Percentiles rank a stretch among this genome's conserved stretches.
These are phyloP conservation scores for Eucalyptus microcorys DNA, from an alignment of 345 rosid genomes.

Conservation along the genomic window DNA sequence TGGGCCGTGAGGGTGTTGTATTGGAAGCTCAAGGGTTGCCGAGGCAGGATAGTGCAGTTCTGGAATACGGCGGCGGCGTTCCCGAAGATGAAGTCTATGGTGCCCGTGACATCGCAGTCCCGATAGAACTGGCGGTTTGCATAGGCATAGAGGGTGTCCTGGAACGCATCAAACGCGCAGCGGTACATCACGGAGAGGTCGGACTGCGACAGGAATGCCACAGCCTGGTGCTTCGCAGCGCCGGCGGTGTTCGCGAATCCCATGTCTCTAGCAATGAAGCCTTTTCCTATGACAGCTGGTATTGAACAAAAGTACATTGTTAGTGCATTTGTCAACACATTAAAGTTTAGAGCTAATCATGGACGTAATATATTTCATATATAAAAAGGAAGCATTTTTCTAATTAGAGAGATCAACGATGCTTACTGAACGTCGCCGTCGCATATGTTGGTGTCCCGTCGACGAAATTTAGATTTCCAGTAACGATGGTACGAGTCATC, in stretches of 20 bases:
- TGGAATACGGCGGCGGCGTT: conserved; percentile 64
- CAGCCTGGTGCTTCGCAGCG: conserved; percentile 71
- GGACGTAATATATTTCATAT: background rate
- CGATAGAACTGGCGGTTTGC: conserved; percentile 67
- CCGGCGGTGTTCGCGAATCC: conserved; percentile 76
- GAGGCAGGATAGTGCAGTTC: conserved; percentile 36
- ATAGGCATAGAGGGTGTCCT: conserved; percentile 74
- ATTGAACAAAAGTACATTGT: background rate
- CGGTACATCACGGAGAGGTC: conserved; percentile 65
- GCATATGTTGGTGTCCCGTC: conserved; percentile 40
- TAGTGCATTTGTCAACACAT: background rate
- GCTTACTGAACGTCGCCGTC: conserved; percentile 58
- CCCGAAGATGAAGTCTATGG: conserved; percentile 75
- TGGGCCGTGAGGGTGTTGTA: background rate
- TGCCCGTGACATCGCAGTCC: conserved; percentile 53
- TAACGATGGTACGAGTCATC: conserved; percentile 24
- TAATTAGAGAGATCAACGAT: background rate
- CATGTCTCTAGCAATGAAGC: conserved; percentile 79
- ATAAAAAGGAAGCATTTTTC: background rate
- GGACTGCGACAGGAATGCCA: conserved; percentile 73
- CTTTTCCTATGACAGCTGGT: conserved; percentile 64
- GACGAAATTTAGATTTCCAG: conserved; percentile 30
- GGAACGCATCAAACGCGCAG: conserved; percentile 58
- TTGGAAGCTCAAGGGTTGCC: conserved; percentile 19
- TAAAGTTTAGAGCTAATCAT: background rate